Evolutionary conservation across 176 grass and related monocot species (phyloP).

Genomic region (Eremochloa ophiuroides): DNA sequence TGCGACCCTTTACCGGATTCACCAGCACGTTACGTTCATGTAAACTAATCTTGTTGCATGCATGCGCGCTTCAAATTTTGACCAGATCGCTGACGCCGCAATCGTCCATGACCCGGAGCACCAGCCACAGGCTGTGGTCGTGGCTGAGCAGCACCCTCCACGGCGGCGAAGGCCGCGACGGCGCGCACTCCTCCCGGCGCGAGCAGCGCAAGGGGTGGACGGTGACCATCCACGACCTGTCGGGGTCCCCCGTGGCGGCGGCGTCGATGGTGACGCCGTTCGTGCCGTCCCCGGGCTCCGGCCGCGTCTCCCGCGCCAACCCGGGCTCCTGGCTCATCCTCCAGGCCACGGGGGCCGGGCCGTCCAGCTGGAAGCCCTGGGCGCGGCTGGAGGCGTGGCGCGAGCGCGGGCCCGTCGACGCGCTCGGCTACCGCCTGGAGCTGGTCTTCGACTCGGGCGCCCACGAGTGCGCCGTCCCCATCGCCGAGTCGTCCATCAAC

Average conservation of each 20-base stretch:
- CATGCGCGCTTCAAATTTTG: not conserved
- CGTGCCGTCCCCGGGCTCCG: constrained; percentile 85
- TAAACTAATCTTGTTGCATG: constrained; percentile 25
- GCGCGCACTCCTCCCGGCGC: constrained; percentile 8
- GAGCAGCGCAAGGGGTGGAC: constrained; percentile 96
- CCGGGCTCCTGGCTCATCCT: constrained; percentile 90
- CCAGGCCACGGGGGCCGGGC: constrained; percentile 49
- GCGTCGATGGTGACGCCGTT: constrained; percentile 96
- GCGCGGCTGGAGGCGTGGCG: constrained; percentile 95
- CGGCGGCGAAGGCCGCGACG: constrained; percentile 40
- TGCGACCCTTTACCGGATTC: not conserved
- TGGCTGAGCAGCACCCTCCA: constrained; percentile 52
- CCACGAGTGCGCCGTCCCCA: constrained; percentile 44
- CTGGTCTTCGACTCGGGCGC: constrained; percentile 64
- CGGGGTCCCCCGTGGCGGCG: constrained; percentile 77
- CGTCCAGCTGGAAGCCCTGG: constrained; percentile 90
- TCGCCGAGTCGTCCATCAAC: constrained; percentile 68
- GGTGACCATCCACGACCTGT: constrained; percentile 96
- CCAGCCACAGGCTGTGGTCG: constrained; percentile 33
- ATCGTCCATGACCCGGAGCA: constrained; percentile 28
- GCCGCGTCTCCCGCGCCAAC: constrained; percentile 87
- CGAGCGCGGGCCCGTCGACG: constrained; percentile 77
- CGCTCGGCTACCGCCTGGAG: constrained; percentile 78
- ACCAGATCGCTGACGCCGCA: constrained; percentile 50
- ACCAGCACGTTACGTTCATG: constrained; percentile 9